phyloP scores from a whole-genome alignment of 306 rosid species.

The Prinsepia uniflora region DNA sequence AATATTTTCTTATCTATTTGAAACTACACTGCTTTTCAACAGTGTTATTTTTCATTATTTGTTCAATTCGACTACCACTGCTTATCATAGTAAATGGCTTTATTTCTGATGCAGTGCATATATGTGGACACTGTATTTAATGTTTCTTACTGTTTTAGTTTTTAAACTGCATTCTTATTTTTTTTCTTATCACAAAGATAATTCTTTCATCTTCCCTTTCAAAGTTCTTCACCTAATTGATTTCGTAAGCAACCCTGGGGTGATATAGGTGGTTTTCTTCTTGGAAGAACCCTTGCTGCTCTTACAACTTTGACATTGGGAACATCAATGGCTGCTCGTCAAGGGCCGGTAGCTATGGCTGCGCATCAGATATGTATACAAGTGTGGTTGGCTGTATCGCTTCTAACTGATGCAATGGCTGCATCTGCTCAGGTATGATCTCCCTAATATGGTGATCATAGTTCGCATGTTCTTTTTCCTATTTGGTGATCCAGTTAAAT shows the following conservation, averaged over 20 bases:
- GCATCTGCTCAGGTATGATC: slow-evolving; percentile 74
- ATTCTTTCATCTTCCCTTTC: background rate
- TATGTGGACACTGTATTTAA: background rate
- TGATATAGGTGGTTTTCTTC: slow-evolving; percentile 78
- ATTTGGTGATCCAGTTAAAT: slow-evolving; percentile 16
- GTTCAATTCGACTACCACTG: background rate
- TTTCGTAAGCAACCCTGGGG: slow-evolving; percentile 23
- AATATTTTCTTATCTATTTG: background rate
- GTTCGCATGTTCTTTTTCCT: slow-evolving; percentile 9
- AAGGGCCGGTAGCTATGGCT: slow-evolving; percentile 98
- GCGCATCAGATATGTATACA: slow-evolving; percentile 98
- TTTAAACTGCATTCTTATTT: slow-evolving; percentile 10
- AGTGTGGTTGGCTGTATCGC: slow-evolving; percentile 98
- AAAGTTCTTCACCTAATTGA: background rate
- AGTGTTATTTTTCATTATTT: background rate
- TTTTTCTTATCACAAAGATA: slow-evolving; percentile 10
- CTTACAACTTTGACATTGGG: slow-evolving; percentile 80
- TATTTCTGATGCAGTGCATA: background rate
- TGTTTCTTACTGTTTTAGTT: slow-evolving; percentile 3
- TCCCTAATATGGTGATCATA: slow-evolving; percentile 11
- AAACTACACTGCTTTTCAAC: background rate
- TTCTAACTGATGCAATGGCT: slow-evolving; percentile 84
- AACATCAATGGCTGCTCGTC: slow-evolving; percentile 93
- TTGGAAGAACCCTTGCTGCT: slow-evolving; percentile 93
- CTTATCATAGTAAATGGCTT: background rate